Conservation (phyloP, 352 stramenopile genomes). For the Phytophthora cryptogea region DNA sequence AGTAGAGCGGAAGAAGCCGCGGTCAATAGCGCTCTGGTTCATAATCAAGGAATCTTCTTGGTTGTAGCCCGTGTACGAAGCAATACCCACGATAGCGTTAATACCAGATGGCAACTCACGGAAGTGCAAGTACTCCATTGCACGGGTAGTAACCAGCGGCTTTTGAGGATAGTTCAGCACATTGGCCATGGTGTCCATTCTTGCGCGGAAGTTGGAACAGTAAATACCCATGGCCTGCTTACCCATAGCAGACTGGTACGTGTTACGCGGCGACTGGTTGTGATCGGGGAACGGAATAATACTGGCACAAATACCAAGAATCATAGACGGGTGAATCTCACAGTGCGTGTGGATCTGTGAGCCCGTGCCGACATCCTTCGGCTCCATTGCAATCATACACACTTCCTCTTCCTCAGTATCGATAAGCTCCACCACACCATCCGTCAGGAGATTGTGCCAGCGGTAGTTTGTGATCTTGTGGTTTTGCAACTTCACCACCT, state of each 20-base stretch:
- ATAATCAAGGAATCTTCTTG: constrained; percentile 99
- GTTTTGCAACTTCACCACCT: constrained; percentile 96
- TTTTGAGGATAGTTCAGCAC: constrained; percentile 99
- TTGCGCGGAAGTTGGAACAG: constrained; percentile 97
- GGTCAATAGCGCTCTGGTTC: constrained; percentile 99
- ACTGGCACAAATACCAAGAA: constrained; percentile 98
- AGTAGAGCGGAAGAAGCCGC: constrained; percentile 98
- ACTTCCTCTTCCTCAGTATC: constrained; percentile 99
- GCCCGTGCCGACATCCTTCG: constrained; percentile 90
- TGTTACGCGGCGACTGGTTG: constrained; percentile 99
- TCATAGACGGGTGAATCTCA: constrained; percentile 99
- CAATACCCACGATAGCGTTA: constrained; percentile 95
- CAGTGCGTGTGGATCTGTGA: constrained; percentile 99
- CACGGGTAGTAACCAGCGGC: constrained; percentile 97
- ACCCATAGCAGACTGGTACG: constrained; percentile 99
- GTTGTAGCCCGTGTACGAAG: constrained; percentile 95
- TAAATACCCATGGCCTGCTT: constrained; percentile 99
- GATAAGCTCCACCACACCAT: constrained; percentile 98
- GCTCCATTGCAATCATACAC: constrained; percentile 99
- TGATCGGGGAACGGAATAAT: constrained; percentile 99
- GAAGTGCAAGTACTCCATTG: constrained; percentile 99
- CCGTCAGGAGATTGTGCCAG: constrained; percentile 89
- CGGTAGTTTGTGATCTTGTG: constrained; percentile 90
- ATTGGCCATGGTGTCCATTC: constrained; percentile 99
- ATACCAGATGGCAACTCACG: constrained; percentile 98